Evolutionary conservation across 2,329 filamentous ascomycete genomes (phyloP).

Genomic region (Cryphonectria radicalis): DNA sequence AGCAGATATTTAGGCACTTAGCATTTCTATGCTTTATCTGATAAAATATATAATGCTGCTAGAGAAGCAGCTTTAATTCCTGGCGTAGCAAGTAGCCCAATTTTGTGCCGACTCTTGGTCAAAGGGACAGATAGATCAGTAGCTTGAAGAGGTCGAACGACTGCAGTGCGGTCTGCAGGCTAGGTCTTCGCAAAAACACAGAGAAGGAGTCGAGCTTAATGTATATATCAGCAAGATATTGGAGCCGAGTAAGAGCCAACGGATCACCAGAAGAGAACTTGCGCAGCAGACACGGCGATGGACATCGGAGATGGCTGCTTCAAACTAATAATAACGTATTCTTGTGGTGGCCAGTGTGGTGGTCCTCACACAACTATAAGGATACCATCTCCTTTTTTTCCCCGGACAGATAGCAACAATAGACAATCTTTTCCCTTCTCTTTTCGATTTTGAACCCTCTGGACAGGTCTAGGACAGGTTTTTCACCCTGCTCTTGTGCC

Average conservation of each 20-base stretch:
- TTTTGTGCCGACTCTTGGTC: not conserved
- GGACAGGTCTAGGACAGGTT: not conserved
- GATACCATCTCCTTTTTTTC: not conserved
- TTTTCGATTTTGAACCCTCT: not conserved
- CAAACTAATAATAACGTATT: not conserved
- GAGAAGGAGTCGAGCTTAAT: not conserved
- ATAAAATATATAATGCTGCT: not conserved
- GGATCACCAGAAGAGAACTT: not conserved
- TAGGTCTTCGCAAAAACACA: not conserved
- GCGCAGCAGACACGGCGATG: not conserved
- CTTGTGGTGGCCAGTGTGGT: not conserved
- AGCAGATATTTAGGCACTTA: not conserved
- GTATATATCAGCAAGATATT: not conserved
- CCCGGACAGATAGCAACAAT: not conserved
- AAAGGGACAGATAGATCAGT: not conserved
- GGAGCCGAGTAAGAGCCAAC: not conserved
- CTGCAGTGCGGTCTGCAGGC: not conserved
- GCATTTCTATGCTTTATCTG: not conserved
- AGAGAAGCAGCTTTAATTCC: not conserved
- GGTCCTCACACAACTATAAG: not conserved
- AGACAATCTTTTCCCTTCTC: not conserved
- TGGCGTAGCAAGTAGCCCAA: not conserved
- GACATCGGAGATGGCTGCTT: not conserved
- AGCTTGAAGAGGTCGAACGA: not conserved
- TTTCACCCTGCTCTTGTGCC: too few species aligned